phyloP scores from a whole-genome alignment of 1,284 basidiomycete species.

The Psilocybe mexicana region DNA sequence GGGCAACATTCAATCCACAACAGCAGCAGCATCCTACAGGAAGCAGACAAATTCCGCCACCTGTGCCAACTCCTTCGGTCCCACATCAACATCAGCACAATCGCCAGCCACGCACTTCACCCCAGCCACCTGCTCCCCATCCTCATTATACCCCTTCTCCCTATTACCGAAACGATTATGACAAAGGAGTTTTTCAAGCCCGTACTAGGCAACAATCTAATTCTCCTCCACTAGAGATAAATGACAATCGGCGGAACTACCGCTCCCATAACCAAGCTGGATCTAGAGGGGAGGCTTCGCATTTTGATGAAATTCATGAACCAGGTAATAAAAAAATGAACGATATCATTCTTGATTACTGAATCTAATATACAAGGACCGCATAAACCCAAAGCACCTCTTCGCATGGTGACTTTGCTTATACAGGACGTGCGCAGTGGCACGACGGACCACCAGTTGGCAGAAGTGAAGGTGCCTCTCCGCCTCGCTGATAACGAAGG shows the following conservation, averaged over 20 bases:
- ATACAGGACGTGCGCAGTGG: slow-evolving; percentile 62
- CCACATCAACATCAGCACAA: background rate
- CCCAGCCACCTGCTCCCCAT: slow-evolving; percentile 1
- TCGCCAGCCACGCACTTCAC: background rate
- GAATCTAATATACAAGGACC: background rate
- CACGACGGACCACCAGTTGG: slow-evolving; percentile 54
- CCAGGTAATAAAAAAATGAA: background rate
- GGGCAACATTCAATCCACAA: no score
- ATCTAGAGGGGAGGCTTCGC: background rate
- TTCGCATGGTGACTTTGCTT: slow-evolving; percentile 58
- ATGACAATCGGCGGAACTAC: background rate
- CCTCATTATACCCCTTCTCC: slow-evolving; percentile 8
- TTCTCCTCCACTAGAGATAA: slow-evolving; percentile 13
- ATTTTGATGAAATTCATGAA: background rate
- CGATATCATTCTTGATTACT: background rate
- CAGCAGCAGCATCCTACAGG: no score
- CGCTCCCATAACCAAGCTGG: background rate
- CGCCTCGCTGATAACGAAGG: slow-evolving; percentile 42
- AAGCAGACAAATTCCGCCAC: background rate
- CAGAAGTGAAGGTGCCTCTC: slow-evolving; percentile 63
- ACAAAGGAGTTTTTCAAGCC: slow-evolving; percentile 20
- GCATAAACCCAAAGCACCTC: slow-evolving; percentile 9
- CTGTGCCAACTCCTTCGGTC: background rate
- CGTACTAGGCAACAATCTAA: background rate
- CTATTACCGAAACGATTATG: slow-evolving; percentile 39